Evolutionary conservation across 2,329 filamentous ascomycete species (phyloP).

Genomic region (Hymenoscyphus linearis): DNA sequence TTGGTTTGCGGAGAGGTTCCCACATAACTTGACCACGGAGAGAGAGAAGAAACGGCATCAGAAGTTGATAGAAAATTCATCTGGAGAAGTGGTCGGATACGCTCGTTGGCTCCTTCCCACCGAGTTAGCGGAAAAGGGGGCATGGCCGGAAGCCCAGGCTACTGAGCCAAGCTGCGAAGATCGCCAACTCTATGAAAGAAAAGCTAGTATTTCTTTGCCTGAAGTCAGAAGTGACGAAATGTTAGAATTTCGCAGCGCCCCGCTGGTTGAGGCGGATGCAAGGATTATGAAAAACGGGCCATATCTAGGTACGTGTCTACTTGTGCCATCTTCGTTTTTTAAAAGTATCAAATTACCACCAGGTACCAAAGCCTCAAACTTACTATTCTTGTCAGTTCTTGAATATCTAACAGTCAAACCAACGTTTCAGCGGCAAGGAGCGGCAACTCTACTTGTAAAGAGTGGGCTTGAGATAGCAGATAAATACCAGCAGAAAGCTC

Average conservation of each 20-base stretch:
- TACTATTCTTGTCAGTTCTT: background rate
- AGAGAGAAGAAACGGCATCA: background rate
- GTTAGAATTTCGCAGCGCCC: background rate
- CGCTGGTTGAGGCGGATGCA: background rate
- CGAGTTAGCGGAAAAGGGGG: background rate
- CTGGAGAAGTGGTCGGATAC: background rate
- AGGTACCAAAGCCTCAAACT: background rate
- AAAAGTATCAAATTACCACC: too few species aligned
- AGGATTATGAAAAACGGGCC: background rate
- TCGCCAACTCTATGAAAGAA: background rate
- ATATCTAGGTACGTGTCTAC: background rate
- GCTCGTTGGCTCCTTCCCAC: background rate
- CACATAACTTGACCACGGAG: background rate
- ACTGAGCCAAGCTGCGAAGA: background rate
- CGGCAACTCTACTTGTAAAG: background rate
- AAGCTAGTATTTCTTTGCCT: background rate
- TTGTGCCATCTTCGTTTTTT: background rate
- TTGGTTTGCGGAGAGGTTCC: background rate
- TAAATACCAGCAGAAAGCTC: background rate
- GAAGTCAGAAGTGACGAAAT: background rate
- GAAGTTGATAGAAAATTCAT: background rate
- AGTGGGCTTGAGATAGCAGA: background rate
- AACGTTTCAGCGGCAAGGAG: background rate
- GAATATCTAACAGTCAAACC: background rate
- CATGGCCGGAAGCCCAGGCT: background rate